These are phyloP conservation scores for Cerrena zonata DNA, from an alignment of 1,284 basidiomycete species.

Conservation along the genomic window DNA sequence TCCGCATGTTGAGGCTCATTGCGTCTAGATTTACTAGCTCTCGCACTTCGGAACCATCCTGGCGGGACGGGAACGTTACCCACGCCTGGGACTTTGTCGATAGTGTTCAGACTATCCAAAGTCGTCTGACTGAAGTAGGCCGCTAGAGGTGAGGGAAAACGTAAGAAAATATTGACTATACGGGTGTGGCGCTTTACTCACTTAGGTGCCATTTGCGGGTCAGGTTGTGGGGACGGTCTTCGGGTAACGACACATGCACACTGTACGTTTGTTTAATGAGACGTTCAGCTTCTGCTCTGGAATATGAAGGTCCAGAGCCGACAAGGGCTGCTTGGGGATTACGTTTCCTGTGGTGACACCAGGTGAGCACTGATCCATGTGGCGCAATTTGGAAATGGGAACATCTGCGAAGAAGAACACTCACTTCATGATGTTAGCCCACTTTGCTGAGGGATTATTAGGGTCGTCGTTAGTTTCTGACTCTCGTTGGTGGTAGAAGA, in stretches of 20 bases:
- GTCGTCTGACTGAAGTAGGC: constrained; percentile 76
- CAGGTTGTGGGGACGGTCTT: constrained; percentile 55
- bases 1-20: constrained; percentile 38
- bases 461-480: constrained; percentile 59
- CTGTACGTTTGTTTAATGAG: constrained; percentile 82
- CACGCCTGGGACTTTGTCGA: constrained; percentile 59
- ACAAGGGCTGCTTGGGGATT: constrained; percentile 18
- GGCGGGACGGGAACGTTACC: constrained; percentile 63
- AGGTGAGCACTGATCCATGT: background rate
- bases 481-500: constrained; percentile 79
- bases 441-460: constrained; percentile 60
- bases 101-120: constrained; percentile 58
- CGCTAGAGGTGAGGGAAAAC: constrained; percentile 35
- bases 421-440: constrained; percentile 68
- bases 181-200: constrained; percentile 37
- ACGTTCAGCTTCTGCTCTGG: constrained; percentile 27
- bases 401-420: constrained; percentile 2
- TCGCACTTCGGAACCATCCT: constrained; percentile 70
- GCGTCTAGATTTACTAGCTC: constrained; percentile 55
- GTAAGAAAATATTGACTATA: constrained; percentile 1
- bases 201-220: constrained; percentile 78
- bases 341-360: constrained; percentile 17
- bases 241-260: constrained; percentile 66
- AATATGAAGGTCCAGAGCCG: constrained; percentile 13
- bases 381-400: constrained; percentile 10